These are phyloP conservation scores for Saprolegnia diclina DNA, from an alignment of 352 stramenopile species.

Conservation along the genomic window DNA sequence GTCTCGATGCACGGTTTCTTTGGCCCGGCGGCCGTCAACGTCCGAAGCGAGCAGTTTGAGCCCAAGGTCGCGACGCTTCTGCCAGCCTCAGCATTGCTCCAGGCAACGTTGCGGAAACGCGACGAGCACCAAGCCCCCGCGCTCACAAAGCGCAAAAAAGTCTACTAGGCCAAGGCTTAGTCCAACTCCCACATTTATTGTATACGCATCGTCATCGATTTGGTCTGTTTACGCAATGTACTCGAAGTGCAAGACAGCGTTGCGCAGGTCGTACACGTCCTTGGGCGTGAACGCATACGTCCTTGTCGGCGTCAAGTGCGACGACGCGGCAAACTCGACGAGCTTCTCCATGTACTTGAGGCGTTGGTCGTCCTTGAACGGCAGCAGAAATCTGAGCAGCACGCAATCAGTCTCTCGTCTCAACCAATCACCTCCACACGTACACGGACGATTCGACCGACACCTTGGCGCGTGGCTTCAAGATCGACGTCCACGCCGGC, in stretches of 20 bases:
- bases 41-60: constrained; percentile 14
- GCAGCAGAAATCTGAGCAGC: constrained; percentile 55
- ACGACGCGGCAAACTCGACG: constrained; percentile 42
- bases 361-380: constrained; percentile 61
- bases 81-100: constrained; percentile 30
- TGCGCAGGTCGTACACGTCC: constrained; percentile 51
- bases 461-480: constrained; percentile 40
- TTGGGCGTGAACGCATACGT: constrained; percentile 36
- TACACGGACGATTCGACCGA: constrained; percentile 71
- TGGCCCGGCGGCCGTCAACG: constrained; percentile 28
- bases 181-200: constrained; percentile 8
- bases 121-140: constrained; percentile 13
- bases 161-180: constrained; percentile 2
- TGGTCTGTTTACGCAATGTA: not conserved
- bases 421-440: constrained; percentile 28
- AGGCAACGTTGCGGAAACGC: constrained; percentile 17
- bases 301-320: constrained; percentile 35
- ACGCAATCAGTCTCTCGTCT: not conserved
- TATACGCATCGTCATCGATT: not conserved
- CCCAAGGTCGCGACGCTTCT: constrained; percentile 28
- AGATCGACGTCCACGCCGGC: constrained; percentile 35
- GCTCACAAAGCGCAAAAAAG: constrained; percentile 16
- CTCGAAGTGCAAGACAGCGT: constrained; percentile 52
- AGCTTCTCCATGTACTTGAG: constrained; percentile 62
- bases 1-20: constrained; percentile 33